phyloP scores from a whole-genome alignment of 345 rosid species.

The Turritis glabra region DNA sequence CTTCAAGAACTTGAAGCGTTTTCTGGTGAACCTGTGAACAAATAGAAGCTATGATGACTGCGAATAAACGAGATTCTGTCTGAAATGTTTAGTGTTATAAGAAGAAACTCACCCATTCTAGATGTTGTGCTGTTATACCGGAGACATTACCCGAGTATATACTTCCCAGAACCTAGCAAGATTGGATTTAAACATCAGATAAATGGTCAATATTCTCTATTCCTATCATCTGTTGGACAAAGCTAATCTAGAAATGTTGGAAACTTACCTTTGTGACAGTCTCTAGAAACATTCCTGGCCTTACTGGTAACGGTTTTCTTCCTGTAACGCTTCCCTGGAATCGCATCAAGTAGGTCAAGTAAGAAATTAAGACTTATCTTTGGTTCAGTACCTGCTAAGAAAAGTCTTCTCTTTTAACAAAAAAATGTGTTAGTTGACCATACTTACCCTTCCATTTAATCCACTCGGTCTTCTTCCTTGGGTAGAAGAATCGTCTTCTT shows the following conservation, averaged over 20 bases:
- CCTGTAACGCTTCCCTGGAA: constrained; percentile 73
- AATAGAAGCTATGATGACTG: not conserved
- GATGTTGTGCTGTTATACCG: constrained; percentile 91
- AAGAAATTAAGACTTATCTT: not conserved
- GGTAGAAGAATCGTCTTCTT: constrained; percentile 42
- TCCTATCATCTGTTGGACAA: not conserved
- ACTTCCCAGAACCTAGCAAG: constrained; percentile 81
- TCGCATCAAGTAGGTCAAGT: constrained; percentile 24
- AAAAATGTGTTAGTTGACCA: constrained; percentile 3
- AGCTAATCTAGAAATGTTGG: not conserved
- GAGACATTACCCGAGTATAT: constrained; percentile 77
- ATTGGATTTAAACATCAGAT: constrained; percentile 11
- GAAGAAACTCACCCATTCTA: constrained; percentile 75
- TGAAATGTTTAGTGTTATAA: not conserved
- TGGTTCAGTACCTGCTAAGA: not conserved
- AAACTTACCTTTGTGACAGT: constrained; percentile 82
- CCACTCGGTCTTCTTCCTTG: constrained; percentile 45
- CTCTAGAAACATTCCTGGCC: constrained; percentile 96
- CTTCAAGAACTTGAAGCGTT: constrained; percentile 81
- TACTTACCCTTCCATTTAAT: constrained; percentile 69
- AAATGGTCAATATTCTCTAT: not conserved
- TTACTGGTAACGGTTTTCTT: constrained; percentile 83
- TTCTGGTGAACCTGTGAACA: constrained; percentile 75
- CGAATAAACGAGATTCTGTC: not conserved
- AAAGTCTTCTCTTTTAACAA: not conserved